Evolutionary conservation across 345 rosid genomes (phyloP).

Genomic region (Kernera saxatilis): DNA sequence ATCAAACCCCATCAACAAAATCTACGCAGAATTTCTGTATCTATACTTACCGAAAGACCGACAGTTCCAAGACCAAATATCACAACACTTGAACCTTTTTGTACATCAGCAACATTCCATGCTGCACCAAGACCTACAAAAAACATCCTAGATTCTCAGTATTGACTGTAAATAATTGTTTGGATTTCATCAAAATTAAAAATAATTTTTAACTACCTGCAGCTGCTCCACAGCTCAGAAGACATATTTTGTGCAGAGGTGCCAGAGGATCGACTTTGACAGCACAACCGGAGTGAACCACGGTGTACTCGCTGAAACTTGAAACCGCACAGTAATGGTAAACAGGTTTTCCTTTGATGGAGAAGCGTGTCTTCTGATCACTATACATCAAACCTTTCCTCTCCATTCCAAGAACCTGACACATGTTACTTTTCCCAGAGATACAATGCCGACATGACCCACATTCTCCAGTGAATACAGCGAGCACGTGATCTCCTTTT

Average conservation of each 20-base stretch:
- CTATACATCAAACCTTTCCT: constrained; percentile 87
- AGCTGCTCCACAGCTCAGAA: constrained; percentile 83
- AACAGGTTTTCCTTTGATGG: constrained; percentile 64
- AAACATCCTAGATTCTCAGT: constrained; percentile 1
- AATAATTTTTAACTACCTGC: constrained; percentile 44
- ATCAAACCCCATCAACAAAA: neutral
- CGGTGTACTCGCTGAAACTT: constrained; percentile 89
- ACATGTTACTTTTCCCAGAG: constrained; percentile 77
- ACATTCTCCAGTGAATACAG: constrained; percentile 86
- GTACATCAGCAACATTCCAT: constrained; percentile 88
- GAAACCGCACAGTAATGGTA: constrained; percentile 91
- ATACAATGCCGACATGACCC: constrained; percentile 58
- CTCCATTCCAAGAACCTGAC: constrained; percentile 82
- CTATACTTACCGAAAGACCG: constrained; percentile 76
- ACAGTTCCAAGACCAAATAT: constrained; percentile 94
- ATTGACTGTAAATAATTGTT: neutral
- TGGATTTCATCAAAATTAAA: neutral
- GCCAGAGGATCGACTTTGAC: constrained; percentile 63
- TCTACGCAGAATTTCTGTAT: neutral
- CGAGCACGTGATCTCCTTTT: constrained; percentile 82
- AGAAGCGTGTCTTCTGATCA: constrained; percentile 69
- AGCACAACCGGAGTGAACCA: constrained; percentile 92
- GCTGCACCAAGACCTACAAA: constrained; percentile 91
- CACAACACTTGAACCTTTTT: constrained; percentile 68
- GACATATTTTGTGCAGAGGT: constrained; percentile 79